Evolutionary conservation across 1,284 basidiomycete species (phyloP), one percentile per base, ranked within the genome.

Genomic region (Cryptococcus hybrid): DNA sequence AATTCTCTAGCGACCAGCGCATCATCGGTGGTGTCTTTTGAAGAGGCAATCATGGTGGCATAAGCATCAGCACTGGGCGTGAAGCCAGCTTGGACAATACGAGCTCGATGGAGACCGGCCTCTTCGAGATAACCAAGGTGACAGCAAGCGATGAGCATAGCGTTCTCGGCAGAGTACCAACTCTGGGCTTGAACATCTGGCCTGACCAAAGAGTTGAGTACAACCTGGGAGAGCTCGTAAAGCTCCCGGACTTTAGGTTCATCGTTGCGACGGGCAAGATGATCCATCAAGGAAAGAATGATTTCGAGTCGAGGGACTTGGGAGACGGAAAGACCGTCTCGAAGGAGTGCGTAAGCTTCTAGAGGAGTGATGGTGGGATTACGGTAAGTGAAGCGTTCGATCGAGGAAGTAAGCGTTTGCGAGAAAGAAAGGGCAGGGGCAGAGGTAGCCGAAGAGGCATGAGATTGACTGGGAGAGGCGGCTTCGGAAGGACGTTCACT

Each of bases 1-100:
- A 96, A 82, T 40, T 86, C 83, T 74, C 92, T 81, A 0, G 92
- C 92, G 63, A 92, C 89, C 5, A 86, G 84, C 0, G 91, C 88
- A 69, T 97, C 93, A 74, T 97, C 92, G 13, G 93, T 96, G 13
- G 92, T 95, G 69, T 95, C 91, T 77, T 88, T 90, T 64, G 92
- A 86, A 62, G 85, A 83, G 45, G 88, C 84, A 63, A 97, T 93
- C 72, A 96, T 83, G 8, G 90, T 89, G 2, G 90, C 92, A 69
- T 96, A 97, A 0, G 92, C 88, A 63, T 96, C 91, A 2, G 92
- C 87, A 0, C 85, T 86, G 3, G 92, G 93, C 1, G 85, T 82
- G n/a, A 85, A 83, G 0, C 90, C 89, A 15, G 87, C 83, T 52
- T 88, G 83, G 13, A 94, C 80, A 49, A 97, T 86, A 46, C 90